Evolutionary conservation across 805 yeast species (phyloP).

Genomic region (Ogataea wickerhamii): DNA sequence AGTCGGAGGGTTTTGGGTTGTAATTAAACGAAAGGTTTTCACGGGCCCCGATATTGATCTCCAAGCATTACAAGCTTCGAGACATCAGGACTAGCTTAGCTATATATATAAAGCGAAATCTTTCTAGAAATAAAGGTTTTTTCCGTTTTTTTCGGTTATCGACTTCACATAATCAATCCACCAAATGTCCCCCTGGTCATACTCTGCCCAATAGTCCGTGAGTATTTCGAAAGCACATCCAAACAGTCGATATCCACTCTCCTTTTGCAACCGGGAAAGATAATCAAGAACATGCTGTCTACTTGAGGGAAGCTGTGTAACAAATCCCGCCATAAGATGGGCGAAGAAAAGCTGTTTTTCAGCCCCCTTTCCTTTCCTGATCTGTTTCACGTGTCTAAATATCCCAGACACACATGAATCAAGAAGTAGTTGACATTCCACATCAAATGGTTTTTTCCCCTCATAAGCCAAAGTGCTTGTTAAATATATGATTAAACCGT

Average conservation of each 20-base stretch:
- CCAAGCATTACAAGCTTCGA: not conserved
- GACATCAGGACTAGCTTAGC: not conserved
- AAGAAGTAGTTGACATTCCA: constrained; percentile 4
- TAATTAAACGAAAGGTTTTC: constrained; percentile 8
- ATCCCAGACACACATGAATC: constrained; percentile 12
- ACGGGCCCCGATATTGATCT: constrained; percentile 8
- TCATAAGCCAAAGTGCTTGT: constrained; percentile 6
- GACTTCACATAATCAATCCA: constrained; percentile 8
- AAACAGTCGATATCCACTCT: constrained; percentile 7
- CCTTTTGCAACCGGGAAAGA: constrained; percentile 2
- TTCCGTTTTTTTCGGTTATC: not conserved
- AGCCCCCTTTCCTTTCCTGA: constrained; percentile 2
- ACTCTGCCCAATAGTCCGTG: constrained; percentile 6
- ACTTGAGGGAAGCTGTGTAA: constrained; percentile 3
- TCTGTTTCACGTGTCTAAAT: constrained; percentile 4
- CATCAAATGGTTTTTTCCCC: constrained; percentile 1
- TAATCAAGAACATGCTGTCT: constrained; percentile 3
- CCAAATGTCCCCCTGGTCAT: not conserved
- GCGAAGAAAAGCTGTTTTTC: constrained; percentile 11
- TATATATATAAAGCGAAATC: not conserved
- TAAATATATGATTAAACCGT: constrained; percentile 7
- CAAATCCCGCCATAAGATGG: constrained; percentile 11
- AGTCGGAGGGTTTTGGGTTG: constrained; percentile 5
- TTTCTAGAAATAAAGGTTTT: not conserved
- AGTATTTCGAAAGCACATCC: constrained; percentile 2